Percentiles rank a stretch among this genome's conserved stretches.
Conservation (phyloP, 768 basidiomycete genomes). For the Sporobolomyces pararoseus region DNA sequence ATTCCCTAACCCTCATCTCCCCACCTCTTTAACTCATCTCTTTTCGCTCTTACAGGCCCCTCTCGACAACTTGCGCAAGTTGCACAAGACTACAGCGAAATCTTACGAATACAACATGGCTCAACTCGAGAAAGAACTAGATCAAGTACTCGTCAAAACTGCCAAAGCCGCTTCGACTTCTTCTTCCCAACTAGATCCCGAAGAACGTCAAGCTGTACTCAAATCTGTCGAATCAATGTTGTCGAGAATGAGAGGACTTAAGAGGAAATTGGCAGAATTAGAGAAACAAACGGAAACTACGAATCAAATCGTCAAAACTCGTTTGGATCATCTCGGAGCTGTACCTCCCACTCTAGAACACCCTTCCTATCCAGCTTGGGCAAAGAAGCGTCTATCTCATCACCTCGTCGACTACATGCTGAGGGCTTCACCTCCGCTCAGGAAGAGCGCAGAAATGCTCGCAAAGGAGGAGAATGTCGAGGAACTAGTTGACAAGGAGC, state of each 20-base stretch:
- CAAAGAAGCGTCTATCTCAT: constrained; percentile 71
- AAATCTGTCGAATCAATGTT: constrained; percentile 72
- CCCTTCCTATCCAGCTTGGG: constrained; percentile 69
- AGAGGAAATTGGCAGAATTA: constrained; percentile 68
- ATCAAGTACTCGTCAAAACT: constrained; percentile 34
- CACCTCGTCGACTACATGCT: constrained; percentile 93
- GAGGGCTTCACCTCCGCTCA: constrained; percentile 60
- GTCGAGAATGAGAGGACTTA: constrained; percentile 68
- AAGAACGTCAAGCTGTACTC: constrained; percentile 55
- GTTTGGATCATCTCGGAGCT: constrained; percentile 61
- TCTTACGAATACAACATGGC: constrained; percentile 74
- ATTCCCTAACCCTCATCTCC: neutral
- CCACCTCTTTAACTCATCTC: neutral
- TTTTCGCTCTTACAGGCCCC: constrained; percentile 60
- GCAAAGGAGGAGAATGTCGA: constrained; percentile 75
- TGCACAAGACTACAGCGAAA: constrained; percentile 77
- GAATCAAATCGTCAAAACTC: constrained; percentile 54
- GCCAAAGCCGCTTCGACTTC: constrained; percentile 1
- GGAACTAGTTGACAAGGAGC: constrained; percentile 56
- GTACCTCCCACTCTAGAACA: constrained; percentile 56
- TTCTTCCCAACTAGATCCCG: neutral
- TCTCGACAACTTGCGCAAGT: constrained; percentile 80
- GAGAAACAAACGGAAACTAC: constrained; percentile 35
- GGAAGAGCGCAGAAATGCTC: constrained; percentile 69
- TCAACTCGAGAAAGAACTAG: constrained; percentile 60